Conservation (phyloP, 2,329 filamentous ascomycete species). For the Iodosphaeria phyllophila region DNA sequence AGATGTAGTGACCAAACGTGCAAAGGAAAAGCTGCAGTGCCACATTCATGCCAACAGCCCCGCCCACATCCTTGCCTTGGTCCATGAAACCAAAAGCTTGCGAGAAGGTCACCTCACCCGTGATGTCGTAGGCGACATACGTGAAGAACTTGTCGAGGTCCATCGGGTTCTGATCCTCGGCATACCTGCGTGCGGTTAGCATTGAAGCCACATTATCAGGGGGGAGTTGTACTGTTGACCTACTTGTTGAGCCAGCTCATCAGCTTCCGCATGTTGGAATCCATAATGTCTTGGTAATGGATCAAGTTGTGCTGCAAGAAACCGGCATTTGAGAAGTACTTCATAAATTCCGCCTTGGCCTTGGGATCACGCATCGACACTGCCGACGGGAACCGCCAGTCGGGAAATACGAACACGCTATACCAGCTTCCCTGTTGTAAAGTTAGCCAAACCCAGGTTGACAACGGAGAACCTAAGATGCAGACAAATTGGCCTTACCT, state of each 20-base stretch:
- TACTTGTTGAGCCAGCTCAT: slow-evolving; percentile 6
- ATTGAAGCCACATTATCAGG: too few relatives aligned
- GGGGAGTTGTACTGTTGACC: too few relatives aligned
- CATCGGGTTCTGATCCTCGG: slow-evolving; percentile 3
- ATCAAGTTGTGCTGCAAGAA: slow-evolving; percentile 15
- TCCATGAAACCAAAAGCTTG: slow-evolving; percentile 11
- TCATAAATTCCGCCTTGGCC: slow-evolving; percentile 13
- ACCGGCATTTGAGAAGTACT: slow-evolving; percentile 13
- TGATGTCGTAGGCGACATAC: slow-evolving; percentile 13
- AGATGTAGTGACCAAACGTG: slow-evolving; percentile 3
- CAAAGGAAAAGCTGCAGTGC: slow-evolving; percentile 2
- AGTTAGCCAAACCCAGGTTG: background rate
- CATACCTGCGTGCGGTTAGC: too few relatives aligned
- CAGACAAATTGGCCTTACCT: slow-evolving; percentile 8
- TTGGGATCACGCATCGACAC: slow-evolving; percentile 19
- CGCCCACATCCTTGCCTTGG: slow-evolving; percentile 8
- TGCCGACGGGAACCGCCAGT: slow-evolving; percentile 18
- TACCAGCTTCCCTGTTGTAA: slow-evolving; percentile 13
- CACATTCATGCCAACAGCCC: slow-evolving; percentile 6
- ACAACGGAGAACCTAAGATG: background rate
- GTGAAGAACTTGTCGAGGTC: slow-evolving; percentile 9
- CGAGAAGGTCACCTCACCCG: slow-evolving; percentile 14
- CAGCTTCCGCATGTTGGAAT: slow-evolving; percentile 4
- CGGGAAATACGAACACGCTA: slow-evolving; percentile 16
- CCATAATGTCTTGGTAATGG: slow-evolving; percentile 5